Conservation (phyloP, 2,329 filamentous ascomycete species). For the Hymenoscyphus salicellus region DNA sequence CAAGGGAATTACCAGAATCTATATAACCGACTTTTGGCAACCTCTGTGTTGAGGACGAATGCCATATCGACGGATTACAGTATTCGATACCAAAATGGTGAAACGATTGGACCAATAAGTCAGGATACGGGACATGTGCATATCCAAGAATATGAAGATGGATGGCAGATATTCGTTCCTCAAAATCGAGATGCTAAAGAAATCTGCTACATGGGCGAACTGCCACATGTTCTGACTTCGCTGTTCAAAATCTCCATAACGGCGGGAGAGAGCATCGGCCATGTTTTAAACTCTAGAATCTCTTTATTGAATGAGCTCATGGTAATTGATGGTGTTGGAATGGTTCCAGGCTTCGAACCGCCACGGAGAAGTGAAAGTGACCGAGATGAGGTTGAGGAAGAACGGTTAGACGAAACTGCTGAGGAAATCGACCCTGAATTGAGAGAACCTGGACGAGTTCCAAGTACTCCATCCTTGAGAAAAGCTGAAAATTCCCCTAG, state of each 20-base stretch:
- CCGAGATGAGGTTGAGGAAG: not conserved
- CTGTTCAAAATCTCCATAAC: slow-evolving; percentile 11
- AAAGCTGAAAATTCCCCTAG: not conserved
- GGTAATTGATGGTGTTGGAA: slow-evolving; percentile 11
- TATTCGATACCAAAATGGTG: not conserved
- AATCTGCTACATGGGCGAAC: slow-evolving; percentile 10
- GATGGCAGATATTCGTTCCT: slow-evolving; percentile 16
- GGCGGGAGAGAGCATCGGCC: slow-evolving; percentile 14
- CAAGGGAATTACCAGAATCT: not conserved
- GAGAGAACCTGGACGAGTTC: not conserved
- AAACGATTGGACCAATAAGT: slow-evolving; percentile 1
- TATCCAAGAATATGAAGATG: slow-evolving; percentile 11
- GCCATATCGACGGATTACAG: slow-evolving; percentile 13
- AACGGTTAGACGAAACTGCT: not conserved
- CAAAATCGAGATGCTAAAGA: slow-evolving; percentile 6
- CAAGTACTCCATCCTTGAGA: not conserved
- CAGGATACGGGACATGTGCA: slow-evolving; percentile 12
- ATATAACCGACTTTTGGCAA: slow-evolving; percentile 8
- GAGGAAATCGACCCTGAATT: not conserved
- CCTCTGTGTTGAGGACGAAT: slow-evolving; percentile 9
- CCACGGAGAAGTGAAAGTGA: not conserved
- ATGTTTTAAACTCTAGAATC: slow-evolving; percentile 9
- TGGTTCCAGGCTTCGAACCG: slow-evolving; percentile 7
- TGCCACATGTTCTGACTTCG: slow-evolving; percentile 15
- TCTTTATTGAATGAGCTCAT: slow-evolving; percentile 13